Evolutionary conservation across 225 moss, liverwort and hornwort species (phyloP).

Genomic region (Bryum argenteum): DNA sequence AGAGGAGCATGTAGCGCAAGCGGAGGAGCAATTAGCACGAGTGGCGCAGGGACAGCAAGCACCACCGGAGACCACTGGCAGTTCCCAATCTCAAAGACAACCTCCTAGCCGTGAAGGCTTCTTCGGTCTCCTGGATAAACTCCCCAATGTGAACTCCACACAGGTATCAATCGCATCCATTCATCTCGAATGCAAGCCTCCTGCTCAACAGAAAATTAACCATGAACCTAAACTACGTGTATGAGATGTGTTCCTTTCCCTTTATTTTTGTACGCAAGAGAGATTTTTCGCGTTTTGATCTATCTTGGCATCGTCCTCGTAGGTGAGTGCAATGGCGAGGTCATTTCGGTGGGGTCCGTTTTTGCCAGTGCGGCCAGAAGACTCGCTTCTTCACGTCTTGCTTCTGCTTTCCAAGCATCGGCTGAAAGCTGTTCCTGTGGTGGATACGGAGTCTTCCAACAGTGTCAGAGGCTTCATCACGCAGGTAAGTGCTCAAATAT

Average conservation of each 20-base stretch:
- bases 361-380: slow-evolving; percentile 67
- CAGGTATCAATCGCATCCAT: slow-evolving; percentile 32
- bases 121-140: slow-evolving; percentile 65
- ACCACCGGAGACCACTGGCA: slow-evolving; percentile 12
- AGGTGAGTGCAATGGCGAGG: slow-evolving; percentile 76
- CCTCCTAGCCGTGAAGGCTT: slow-evolving; percentile 47
- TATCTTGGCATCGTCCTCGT: not conserved
- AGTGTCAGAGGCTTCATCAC: slow-evolving; percentile 69
- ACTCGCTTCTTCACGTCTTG: slow-evolving; percentile 69
- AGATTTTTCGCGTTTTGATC: not conserved
- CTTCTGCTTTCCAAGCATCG: slow-evolving; percentile 78
- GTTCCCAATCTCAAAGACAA: slow-evolving; percentile 28
- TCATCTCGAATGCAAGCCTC: not conserved
- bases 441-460: slow-evolving; percentile 54
- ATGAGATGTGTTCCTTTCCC: not conserved
- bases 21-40: slow-evolving; percentile 37
- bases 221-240: too few relatives aligned
- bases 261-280: not conserved
- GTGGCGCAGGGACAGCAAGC: slow-evolving; percentile 35
- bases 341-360: slow-evolving; percentile 87
- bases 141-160: slow-evolving; percentile 46
- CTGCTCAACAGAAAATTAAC: not conserved
- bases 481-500: too few relatives aligned
- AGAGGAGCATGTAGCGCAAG: slow-evolving; percentile 33
- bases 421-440: slow-evolving; percentile 72